Evolutionary conservation across 2,329 filamentous ascomycete genomes (phyloP), one percentile per base, ranked within the genome.

Genomic region (Fusarium nanum): DNA sequence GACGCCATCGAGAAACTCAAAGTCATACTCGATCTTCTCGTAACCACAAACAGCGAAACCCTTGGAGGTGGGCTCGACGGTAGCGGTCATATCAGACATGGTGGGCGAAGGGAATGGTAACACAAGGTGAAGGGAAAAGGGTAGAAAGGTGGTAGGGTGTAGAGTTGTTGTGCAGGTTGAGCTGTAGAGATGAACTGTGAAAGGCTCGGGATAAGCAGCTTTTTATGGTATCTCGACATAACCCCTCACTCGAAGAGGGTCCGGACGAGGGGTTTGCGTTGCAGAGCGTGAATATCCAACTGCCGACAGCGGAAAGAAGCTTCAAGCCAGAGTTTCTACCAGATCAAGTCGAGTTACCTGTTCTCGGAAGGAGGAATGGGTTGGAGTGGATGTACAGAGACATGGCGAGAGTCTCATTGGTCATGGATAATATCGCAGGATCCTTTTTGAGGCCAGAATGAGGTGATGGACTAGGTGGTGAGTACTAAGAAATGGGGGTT

Each of bases 11-110:
- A 92, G 85, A 79, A 93, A 92, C 57, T 88, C 88, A 78, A 93
- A 93, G 79, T 92, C 89, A 77, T 92, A 92, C 75, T 91, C 87
- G 76, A 92, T 92, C 83, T 91, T 92, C 83, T 93, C 91, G 73
- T 91, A 92, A 25, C 91, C 91, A 72, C 89, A 87, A 65, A 92
- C 90, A 70, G 91, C 88, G 80, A 92, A 92, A 40, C 90, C 91
- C 64, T 84, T 82, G 72, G 84, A 80, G 67, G 88, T 92, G 80
- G 90, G 86, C 65, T 83, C 80, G 69, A 92, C 89, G 56, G 85
- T 85, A 61, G 90, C 90, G 75, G 88, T 90, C 77, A 91, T 85
- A 77, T 92, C 89, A 76, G 90, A 92, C 90, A 92, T 92, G 68
- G 70, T 83, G 64, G 75, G 45, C 23, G 34, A 41, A 22, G 42